A percentile compares a stretch with the other conserved stretches of the same genome.
These are phyloP conservation scores for Neurospora tetrasperma DNA, from an alignment of 495 filamentous ascomycete species.

Conservation along the genomic window DNA sequence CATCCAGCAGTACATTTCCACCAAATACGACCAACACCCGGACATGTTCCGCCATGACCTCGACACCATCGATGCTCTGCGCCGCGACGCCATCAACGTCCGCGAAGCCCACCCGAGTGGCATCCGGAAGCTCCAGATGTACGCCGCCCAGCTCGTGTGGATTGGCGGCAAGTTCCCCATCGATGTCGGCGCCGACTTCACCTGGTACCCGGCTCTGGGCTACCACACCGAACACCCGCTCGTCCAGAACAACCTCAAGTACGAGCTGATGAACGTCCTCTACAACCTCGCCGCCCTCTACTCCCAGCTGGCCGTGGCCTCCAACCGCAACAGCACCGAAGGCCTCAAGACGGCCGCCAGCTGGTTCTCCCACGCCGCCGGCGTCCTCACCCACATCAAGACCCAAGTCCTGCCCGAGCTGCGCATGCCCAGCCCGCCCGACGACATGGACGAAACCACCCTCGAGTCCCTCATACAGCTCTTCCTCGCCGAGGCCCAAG, in stretches of 20 bases:
- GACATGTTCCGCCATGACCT: conserved; percentile 94
- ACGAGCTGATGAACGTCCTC: conserved; percentile 86
- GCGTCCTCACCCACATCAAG: conserved; percentile 73
- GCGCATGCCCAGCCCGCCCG: conserved; percentile 65
- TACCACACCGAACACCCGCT: conserved; percentile 76
- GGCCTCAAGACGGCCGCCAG: conserved; percentile 84
- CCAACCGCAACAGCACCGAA: conserved; percentile 68
- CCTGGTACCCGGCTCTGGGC: conserved; percentile 88
- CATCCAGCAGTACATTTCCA: conserved; percentile 92
- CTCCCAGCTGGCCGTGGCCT: conserved; percentile 75
- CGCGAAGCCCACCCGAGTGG: conserved; percentile 86
- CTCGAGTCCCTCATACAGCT: conserved; percentile 76
- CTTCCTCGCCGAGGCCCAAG: conserved; percentile 83
- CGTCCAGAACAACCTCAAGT: conserved; percentile 85
- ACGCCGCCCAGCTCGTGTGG: conserved; percentile 91
- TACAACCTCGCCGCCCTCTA: conserved; percentile 91
- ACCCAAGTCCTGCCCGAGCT: conserved; percentile 73
- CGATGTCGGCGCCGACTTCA: conserved; percentile 90
- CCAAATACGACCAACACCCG: conserved; percentile 98
- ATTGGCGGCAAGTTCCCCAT: conserved; percentile 93
- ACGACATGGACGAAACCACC: conserved; percentile 90
- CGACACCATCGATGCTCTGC: conserved; percentile 71
- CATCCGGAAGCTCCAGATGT: conserved; percentile 72
- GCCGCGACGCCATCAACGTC: conserved; percentile 73
- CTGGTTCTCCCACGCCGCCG: conserved; percentile 83